These are phyloP conservation scores for Debaryomyces prosopidis DNA, from an alignment of 805 yeast genomes.

Conservation along the genomic window DNA sequence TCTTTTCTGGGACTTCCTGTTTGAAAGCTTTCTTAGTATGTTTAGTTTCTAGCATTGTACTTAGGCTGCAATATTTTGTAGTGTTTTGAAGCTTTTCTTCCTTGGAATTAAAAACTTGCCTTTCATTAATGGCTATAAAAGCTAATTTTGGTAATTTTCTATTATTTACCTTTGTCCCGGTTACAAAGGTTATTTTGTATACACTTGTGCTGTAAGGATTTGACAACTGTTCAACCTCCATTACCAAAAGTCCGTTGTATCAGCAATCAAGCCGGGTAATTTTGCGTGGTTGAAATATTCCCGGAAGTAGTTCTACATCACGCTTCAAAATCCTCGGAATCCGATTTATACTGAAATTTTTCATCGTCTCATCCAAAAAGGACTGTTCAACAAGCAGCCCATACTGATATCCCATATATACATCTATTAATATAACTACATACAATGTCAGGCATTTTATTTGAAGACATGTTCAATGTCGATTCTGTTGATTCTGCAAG, in stretches of 20 bases:
- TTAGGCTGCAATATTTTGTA: no score
- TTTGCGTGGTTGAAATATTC: neutral
- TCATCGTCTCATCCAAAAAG: constrained; percentile 2
- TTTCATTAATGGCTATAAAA: neutral
- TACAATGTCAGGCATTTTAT: constrained; percentile 61
- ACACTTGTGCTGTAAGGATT: neutral
- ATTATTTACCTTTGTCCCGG: constrained; percentile 4
- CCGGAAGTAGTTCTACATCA: neutral
- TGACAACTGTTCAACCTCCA: neutral
- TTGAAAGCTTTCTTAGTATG: no score
- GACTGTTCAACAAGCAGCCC: neutral
- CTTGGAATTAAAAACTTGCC: neutral
- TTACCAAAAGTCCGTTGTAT: neutral
- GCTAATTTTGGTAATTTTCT: constrained; percentile 5
- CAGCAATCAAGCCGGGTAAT: neutral
- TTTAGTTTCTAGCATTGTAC: no score
- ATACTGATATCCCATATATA: no score
- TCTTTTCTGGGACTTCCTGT: no score
- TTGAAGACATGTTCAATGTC: constrained; percentile 90
- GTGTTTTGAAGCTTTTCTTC: no score
- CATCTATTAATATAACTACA: no score
- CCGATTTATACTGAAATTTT: neutral
- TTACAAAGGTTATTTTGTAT: neutral
- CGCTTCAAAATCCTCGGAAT: neutral
- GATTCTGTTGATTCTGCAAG: constrained; percentile 84